Conservation (phyloP, 805 yeast species). For the Yarrowia bubula region DNA sequence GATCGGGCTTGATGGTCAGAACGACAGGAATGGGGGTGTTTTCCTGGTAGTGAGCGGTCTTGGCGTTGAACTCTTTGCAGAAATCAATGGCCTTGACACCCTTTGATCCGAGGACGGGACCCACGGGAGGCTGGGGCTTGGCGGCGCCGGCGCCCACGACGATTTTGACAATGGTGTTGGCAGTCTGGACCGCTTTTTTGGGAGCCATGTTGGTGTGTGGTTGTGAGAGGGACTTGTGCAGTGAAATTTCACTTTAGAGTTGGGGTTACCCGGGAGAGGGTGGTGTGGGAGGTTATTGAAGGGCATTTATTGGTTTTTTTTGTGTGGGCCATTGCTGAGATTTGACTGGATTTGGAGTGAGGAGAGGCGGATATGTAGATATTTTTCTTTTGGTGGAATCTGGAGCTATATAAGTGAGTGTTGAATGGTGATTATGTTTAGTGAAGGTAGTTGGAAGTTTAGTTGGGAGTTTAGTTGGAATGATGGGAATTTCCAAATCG, state of each 20-base stretch:
- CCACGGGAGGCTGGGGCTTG: conserved; percentile 98
- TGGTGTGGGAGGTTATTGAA: background rate
- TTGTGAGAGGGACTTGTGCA: background rate
- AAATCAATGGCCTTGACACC: conserved; percentile 99
- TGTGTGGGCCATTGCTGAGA: too few species aligned
- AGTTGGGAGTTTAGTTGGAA: too few species aligned
- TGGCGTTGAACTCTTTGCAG: conserved; percentile 96
- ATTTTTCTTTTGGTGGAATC: too few species aligned
- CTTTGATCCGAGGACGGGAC: conserved; percentile 97
- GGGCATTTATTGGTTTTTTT: background rate
- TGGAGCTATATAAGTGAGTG: too few species aligned
- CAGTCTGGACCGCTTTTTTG: conserved; percentile 41
- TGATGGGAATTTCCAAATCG: too few species aligned
- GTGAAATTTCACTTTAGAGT: conserved; percentile 17
- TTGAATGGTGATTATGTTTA: background rate
- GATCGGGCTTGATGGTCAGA: conserved; percentile 85
- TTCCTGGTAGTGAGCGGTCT: conserved; percentile 81
- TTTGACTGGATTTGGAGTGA: too few species aligned
- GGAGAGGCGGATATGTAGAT: too few species aligned
- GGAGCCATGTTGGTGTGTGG: conserved; percentile 9
- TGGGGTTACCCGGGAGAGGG: conserved; percentile 12
- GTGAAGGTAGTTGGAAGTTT: too few species aligned
- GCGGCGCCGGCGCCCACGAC: conserved; percentile 98
- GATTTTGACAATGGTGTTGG: conserved; percentile 74
- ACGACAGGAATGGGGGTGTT: conserved; percentile 89